Conservation (phyloP, 169 alveolate species). For the Blepharisma undulans region DNA sequence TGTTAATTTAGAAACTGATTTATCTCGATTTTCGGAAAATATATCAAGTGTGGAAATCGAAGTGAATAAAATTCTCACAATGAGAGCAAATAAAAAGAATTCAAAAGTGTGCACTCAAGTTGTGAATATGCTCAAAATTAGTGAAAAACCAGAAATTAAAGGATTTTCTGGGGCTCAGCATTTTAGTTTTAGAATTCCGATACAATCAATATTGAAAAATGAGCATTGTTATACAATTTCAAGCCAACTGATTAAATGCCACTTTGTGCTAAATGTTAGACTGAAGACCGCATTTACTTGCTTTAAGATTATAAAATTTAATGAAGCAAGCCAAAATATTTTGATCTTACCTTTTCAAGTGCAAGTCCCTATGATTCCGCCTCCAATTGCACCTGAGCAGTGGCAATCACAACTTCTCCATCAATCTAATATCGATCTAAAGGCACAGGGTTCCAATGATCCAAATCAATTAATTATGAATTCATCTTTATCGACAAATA, state of each 20-base stretch:
- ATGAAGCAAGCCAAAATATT: not conserved
- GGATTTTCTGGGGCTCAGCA: not conserved
- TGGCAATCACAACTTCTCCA: not conserved
- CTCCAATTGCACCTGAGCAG: not conserved
- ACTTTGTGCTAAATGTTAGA: not conserved
- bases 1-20: not conserved
- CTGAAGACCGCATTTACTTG: not conserved
- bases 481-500: not conserved
- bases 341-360: not conserved
- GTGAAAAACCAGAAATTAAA: not conserved
- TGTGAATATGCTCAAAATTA: not conserved
- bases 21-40: not conserved
- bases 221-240: not conserved
- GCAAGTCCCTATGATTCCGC: not conserved
- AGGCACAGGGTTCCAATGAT: not conserved
- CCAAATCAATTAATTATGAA: not conserved
- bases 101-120: not conserved
- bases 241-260: not conserved
- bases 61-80: not conserved
- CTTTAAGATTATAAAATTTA: not conserved
- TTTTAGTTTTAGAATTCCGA: not conserved
- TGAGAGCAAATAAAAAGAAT: not conserved
- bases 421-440: not conserved
- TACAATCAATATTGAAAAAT: not conserved
- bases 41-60: not conserved